Conservation (phyloP, 192 early-diverging fungal species). For the Mycoemilia scoparia region DNA sequence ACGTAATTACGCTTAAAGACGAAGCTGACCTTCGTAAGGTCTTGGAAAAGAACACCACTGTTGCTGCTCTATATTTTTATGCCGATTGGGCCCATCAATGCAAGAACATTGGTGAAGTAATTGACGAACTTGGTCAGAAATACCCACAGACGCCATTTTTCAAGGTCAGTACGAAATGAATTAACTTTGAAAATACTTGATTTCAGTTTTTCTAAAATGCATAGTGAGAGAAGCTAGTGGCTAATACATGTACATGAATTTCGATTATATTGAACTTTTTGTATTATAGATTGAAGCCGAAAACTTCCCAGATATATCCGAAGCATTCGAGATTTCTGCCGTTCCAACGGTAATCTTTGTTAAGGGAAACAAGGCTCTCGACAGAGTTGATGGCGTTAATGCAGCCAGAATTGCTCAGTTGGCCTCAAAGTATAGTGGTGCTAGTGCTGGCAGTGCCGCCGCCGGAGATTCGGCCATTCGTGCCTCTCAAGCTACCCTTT, state of each 20-base stretch:
- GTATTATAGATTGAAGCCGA: too few species aligned
- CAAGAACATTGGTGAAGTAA: slow-evolving; percentile 83
- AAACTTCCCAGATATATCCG: slow-evolving; percentile 70
- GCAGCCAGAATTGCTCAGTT: slow-evolving; percentile 58
- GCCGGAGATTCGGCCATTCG: slow-evolving; percentile 10
- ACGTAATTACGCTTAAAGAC: slow-evolving; percentile 13
- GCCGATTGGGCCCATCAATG: slow-evolving; percentile 82
- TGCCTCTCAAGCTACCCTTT: slow-evolving; percentile 12
- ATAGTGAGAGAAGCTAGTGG: too few species aligned
- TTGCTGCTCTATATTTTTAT: slow-evolving; percentile 67
- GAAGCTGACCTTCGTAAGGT: slow-evolving; percentile 12
- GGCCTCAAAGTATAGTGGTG: slow-evolving; percentile 43
- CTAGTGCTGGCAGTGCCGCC: slow-evolving; percentile 7
- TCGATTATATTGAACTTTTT: slow-evolving; percentile 20
- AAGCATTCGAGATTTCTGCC: slow-evolving; percentile 71
- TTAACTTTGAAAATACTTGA: too few species aligned
- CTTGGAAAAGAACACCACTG: slow-evolving; percentile 14
- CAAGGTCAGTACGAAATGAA: too few species aligned
- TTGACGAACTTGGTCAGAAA: slow-evolving; percentile 65
- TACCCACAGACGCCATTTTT: slow-evolving; percentile 56
- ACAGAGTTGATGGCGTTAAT: slow-evolving; percentile 78
- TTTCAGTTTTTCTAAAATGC: too few species aligned
- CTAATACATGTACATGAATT: background rate
- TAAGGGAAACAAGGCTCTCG: slow-evolving; percentile 44
- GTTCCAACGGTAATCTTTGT: slow-evolving; percentile 83